These are phyloP conservation scores for Theileria parva DNA, from an alignment of 169 alveolate genomes.

Conservation along the genomic window DNA sequence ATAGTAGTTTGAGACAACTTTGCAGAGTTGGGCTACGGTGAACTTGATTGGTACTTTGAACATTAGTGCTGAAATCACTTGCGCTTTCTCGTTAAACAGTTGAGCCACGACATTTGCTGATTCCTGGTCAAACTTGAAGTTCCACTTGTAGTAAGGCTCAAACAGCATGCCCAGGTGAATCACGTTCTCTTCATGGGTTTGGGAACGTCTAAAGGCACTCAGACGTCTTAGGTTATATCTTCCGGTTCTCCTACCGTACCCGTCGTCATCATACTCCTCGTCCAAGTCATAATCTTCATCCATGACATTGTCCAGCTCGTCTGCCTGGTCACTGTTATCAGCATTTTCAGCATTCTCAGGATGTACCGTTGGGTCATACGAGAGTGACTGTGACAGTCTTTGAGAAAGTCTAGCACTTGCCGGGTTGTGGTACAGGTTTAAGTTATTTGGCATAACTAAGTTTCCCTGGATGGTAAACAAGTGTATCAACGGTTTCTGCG, in stretches of 20 bases:
- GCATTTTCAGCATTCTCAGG: background rate
- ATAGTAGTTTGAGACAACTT: constrained; percentile 8
- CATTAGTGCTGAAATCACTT: constrained; percentile 42
- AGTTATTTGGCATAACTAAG: constrained; percentile 8
- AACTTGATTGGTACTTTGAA: constrained; percentile 32
- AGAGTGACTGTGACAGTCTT: background rate
- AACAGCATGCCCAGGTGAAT: constrained; percentile 48
- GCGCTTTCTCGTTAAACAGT: constrained; percentile 52
- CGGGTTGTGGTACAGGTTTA: background rate
- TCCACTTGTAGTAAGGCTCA: constrained; percentile 29
- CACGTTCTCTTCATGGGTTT: constrained; percentile 15
- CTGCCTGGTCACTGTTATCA: too few relatives aligned
- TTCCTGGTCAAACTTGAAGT: constrained; percentile 10
- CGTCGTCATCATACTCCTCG: constrained; percentile 13
- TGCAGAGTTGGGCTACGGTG: constrained; percentile 46
- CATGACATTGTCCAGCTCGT: background rate
- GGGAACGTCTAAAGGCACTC: background rate
- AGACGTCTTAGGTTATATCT: background rate
- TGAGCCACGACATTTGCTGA: constrained; percentile 43
- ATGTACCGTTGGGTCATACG: background rate
- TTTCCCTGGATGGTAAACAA: constrained; percentile 36
- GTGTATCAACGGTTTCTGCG: constrained; percentile 49
- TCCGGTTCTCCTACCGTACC: background rate
- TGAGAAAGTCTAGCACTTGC: background rate
- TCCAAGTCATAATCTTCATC: background rate